Conservation (phyloP, 2,329 filamentous ascomycete genomes). For the Verticillium nubilum region DNA sequence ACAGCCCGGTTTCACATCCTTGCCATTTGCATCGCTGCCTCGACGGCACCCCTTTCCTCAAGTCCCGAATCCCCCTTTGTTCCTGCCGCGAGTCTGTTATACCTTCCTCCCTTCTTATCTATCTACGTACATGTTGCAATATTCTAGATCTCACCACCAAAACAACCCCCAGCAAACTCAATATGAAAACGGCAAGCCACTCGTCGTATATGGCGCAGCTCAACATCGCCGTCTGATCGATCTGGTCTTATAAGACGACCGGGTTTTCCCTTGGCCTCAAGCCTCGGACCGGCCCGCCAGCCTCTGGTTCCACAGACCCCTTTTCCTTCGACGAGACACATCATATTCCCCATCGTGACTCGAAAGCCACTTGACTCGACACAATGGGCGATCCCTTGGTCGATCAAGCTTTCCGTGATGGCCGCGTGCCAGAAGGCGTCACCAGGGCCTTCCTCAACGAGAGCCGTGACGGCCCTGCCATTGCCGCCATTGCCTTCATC, state of each 20-base stretch:
- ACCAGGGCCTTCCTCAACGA: conserved; percentile 28
- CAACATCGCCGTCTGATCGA: not conserved
- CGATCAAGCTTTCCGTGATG: conserved; percentile 25
- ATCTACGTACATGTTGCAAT: too few species aligned
- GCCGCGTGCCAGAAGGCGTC: conserved; percentile 26
- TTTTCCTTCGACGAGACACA: not conserved
- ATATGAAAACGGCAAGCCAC: not conserved
- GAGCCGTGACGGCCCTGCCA: conserved; percentile 27
- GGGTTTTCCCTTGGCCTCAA: not conserved
- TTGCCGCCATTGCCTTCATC: conserved; percentile 33
- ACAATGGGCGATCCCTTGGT: conserved; percentile 11
- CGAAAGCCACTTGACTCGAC: not conserved
- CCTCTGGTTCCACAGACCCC: too few species aligned
- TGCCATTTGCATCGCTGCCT: too few species aligned
- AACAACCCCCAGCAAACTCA: not conserved
- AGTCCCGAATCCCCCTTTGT: not conserved
- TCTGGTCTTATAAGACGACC: not conserved
- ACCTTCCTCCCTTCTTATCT: not conserved
- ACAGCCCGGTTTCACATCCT: not conserved
- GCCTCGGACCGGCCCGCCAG: not conserved
- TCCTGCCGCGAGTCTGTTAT: not conserved
- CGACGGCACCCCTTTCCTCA: not conserved
- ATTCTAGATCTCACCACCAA: too few species aligned
- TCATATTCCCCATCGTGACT: not conserved
- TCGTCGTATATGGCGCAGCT: not conserved